phyloP scores from a whole-genome alignment of 1,284 basidiomycete genomes.

The Trichosporon asahii region DNA sequence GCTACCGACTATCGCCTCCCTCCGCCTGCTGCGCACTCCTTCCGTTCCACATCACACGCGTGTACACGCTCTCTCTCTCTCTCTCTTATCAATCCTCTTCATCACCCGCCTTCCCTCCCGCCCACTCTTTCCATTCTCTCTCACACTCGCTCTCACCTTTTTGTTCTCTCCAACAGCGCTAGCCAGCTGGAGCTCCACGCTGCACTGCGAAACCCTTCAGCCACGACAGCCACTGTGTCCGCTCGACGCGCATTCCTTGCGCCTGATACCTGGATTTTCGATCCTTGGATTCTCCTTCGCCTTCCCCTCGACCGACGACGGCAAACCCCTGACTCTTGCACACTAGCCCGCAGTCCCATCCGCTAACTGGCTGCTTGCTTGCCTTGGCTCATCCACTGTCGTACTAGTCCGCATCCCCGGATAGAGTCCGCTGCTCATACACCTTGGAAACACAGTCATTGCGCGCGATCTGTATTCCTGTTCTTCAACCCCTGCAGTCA shows the following conservation, averaged over 20 bases:
- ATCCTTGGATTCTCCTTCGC: background rate
- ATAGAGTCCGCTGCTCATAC: too few relatives aligned
- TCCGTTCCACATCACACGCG: too few relatives aligned
- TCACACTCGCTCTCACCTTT: background rate
- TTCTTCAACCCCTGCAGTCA: background rate
- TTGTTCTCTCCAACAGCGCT: background rate
- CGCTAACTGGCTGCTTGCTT: background rate
- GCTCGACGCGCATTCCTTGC: background rate
- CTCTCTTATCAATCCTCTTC: too few relatives aligned
- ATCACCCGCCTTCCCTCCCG: too few relatives aligned
- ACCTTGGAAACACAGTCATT: background rate
- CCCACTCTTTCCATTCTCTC: background rate
- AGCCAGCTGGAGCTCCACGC: background rate
- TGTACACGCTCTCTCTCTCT: too few relatives aligned
- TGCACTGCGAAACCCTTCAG: background rate
- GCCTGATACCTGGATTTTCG: background rate
- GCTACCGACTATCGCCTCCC: too few relatives aligned
- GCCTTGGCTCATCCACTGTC: background rate
- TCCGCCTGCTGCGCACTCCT: too few relatives aligned
- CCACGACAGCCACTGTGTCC: background rate
- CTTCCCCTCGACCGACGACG: background rate
- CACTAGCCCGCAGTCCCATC: background rate
- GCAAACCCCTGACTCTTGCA: background rate
- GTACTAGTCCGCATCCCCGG: too few relatives aligned
- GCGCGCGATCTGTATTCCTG: background rate